phyloP scores from a whole-genome alignment of 495 filamentous ascomycete genomes.

The Parathielavia hyrcaniae region DNA sequence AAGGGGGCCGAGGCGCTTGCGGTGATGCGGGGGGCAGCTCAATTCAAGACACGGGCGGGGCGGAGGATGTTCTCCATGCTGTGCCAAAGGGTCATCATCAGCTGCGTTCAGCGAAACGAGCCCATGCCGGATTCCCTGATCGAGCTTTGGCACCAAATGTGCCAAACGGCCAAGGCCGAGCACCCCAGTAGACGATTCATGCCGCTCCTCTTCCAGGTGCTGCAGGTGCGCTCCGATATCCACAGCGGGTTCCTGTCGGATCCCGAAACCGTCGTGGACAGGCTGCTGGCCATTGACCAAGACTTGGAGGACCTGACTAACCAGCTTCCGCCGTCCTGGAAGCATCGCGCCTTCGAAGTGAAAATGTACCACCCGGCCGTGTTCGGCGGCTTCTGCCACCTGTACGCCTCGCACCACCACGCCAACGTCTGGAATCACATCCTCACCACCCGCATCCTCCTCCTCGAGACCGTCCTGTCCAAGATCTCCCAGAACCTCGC shows the following conservation, averaged over 20 bases:
- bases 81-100: constrained; percentile 41
- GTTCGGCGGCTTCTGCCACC: constrained; percentile 48
- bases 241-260: constrained; percentile 34
- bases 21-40: constrained; percentile 49
- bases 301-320: constrained; percentile 44
- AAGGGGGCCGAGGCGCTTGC: constrained; percentile 53
- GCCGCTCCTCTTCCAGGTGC: constrained; percentile 38
- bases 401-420: constrained; percentile 49
- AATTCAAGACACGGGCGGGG: constrained; percentile 52
- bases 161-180: constrained; percentile 18
- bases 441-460: constrained; percentile 51
- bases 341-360: constrained; percentile 31
- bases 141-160: constrained; percentile 35
- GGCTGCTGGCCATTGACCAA: constrained; percentile 46
- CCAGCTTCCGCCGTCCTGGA: constrained; percentile 37
- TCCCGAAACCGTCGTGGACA: constrained; percentile 41
- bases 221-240: constrained; percentile 43
- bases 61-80: constrained; percentile 54
- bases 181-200: constrained; percentile 30
- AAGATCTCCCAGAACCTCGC: constrained; percentile 27
- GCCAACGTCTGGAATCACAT: constrained; percentile 53
- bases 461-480: constrained; percentile 48
- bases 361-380: constrained; percentile 36
- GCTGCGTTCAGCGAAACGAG: constrained; percentile 35
- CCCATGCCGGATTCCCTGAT: constrained; percentile 36